These are phyloP conservation scores for Hypsizygus ulmarius DNA, from an alignment of 1,284 basidiomycete genomes.

Conservation along the genomic window DNA sequence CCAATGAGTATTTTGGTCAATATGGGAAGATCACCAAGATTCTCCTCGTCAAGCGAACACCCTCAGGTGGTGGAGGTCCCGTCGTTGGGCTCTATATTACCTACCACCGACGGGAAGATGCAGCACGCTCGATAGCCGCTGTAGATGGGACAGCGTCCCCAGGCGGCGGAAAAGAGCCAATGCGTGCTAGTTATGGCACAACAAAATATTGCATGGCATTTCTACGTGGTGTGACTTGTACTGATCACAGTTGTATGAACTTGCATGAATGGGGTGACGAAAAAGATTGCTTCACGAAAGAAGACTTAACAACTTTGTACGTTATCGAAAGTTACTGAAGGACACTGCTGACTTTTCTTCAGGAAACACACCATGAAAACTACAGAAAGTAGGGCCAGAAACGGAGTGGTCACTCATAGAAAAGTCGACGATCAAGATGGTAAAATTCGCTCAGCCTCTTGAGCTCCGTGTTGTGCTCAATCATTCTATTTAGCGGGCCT, in stretches of 20 bases:
- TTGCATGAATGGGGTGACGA: conserved; percentile 99
- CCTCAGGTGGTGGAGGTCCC: conserved; percentile 69
- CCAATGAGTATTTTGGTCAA: conserved; percentile 97
- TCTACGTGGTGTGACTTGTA: conserved; percentile 83
- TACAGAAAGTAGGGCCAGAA: conserved; percentile 63
- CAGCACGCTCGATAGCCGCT: conserved; percentile 88
- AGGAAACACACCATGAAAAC: conserved; percentile 89
- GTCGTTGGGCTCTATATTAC: conserved; percentile 96
- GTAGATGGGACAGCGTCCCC: conserved; percentile 91
- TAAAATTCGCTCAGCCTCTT: conserved; percentile 30
- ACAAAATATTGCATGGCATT: conserved; percentile 99
- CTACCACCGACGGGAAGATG: conserved; percentile 93
- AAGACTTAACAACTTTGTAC: conserved; percentile 85
- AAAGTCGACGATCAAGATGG: conserved; percentile 64
- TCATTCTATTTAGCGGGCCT: conserved; percentile 44
- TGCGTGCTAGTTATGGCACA: conserved; percentile 94
- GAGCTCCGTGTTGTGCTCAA: conserved; percentile 22
- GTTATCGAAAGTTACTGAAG: conserved; percentile 29
- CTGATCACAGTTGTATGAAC: conserved; percentile 89
- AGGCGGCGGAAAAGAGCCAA: conserved; percentile 73
- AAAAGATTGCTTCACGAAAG: conserved; percentile 94
- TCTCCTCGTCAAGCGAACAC: conserved; percentile 86
- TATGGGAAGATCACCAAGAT: conserved; percentile 99
- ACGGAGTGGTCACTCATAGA: conserved; percentile 39
- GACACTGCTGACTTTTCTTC: conserved; percentile 17